Percentiles rank a stretch among this genome's conserved stretches.
Conservation (phyloP, 1,284 basidiomycete species). For the Trichosporon sp. region DNA sequence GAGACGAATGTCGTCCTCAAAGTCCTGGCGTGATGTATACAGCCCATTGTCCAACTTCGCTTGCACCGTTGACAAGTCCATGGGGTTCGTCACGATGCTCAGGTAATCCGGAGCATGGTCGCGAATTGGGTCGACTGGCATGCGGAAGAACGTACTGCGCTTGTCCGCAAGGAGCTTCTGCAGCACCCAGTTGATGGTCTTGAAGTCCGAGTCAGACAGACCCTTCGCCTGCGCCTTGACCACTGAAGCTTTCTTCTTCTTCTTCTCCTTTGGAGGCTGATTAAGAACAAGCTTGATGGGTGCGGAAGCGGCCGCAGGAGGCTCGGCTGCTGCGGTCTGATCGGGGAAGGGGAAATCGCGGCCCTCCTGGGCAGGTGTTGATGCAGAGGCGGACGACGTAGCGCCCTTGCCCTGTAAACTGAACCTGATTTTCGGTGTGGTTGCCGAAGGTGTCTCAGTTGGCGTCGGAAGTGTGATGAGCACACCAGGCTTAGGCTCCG, state of each 20-base stretch:
- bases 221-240: slow-evolving; percentile 72
- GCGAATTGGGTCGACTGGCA: slow-evolving; percentile 84
- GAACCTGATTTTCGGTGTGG: slow-evolving; percentile 41
- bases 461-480: slow-evolving; percentile 78
- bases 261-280: slow-evolving; percentile 23
- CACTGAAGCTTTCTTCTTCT: slow-evolving; percentile 51
- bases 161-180: slow-evolving; percentile 61
- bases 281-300: slow-evolving; percentile 43
- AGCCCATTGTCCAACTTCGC: slow-evolving; percentile 77
- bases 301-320: slow-evolving; percentile 46
- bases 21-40: slow-evolving; percentile 76
- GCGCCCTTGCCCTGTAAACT: slow-evolving; percentile 19
- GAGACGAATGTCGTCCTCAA: slow-evolving; percentile 79
- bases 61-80: slow-evolving; percentile 86
- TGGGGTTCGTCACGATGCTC: slow-evolving; percentile 81
- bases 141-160: slow-evolving; percentile 56
- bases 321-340: slow-evolving; percentile 30
- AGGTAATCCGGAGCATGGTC: slow-evolving; percentile 85
- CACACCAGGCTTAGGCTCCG: slow-evolving; percentile 79
- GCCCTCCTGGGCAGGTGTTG: not conserved
- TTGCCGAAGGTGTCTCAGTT: slow-evolving; percentile 54
- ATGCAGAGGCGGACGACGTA: not conserved
- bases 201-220: slow-evolving; percentile 73
- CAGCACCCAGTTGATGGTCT: slow-evolving; percentile 70
- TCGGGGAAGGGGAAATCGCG: not conserved